Base-by-base conservation (phyloP, 768 basidiomycete genomes). In the Phaeotremella skinneri region DNA sequence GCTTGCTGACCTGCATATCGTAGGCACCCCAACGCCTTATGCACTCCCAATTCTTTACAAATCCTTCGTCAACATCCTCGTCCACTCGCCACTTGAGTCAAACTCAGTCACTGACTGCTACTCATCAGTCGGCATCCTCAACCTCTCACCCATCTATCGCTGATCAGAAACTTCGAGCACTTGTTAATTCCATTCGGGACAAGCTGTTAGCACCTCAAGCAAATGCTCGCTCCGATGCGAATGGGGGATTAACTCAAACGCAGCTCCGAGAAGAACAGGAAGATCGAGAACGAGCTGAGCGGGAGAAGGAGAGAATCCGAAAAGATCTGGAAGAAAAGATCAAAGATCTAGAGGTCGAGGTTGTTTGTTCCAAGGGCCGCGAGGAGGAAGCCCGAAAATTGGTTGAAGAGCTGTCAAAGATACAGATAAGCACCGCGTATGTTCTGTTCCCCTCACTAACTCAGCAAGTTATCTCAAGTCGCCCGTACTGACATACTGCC, bases 61-160 rank as follows among this genome's bases (percentile, higher is more conserved):
- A 23, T 17, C 29, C 56, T 29, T 27, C 58, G 50, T 39, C 54
- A 45, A 11, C 58, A 27, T 9, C 43, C 27, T 45, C 49, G 2
- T 52, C 53, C 31, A 52, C 29, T n/a, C 37, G 30, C 29, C 37
- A 42, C 13, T 11, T 23, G 4, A 31, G 48, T 49, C 48, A 49
- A 41, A 59, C 45, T 21, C 47, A 29, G 32, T 43, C 58, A 21
- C 58, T 45, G 13, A 57, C 59, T 13, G 20, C 23, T 0, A 61
- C 52, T 1, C 49, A 42, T n/a, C 58, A 68, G 43, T 51, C 65
- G 17, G 58, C 69, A 3, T 72, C 76, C 2, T 72, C 76, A 2
- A 72, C 67, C 0, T 70, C 76, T 0, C 76, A 77, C 51, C 74
- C 76, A 0, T 48, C 61, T 1, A 59, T 75, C 6, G 76, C 76